These are phyloP conservation scores for Globisporangium irregulare DNA, from an alignment of 352 stramenopile species.

Conservation along the genomic window DNA sequence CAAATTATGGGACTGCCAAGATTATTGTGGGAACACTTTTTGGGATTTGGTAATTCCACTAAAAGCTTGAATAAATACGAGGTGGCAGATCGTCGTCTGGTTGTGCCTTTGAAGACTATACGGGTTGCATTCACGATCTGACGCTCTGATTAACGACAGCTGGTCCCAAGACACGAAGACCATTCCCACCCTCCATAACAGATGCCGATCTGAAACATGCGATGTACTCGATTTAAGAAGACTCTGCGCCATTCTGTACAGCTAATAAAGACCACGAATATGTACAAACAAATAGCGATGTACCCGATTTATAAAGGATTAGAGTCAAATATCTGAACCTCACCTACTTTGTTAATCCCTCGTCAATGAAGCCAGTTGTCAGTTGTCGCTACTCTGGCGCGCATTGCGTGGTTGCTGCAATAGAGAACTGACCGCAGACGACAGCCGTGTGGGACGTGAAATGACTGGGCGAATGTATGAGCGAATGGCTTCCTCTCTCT, in stretches of 20 bases:
- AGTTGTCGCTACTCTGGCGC: background rate
- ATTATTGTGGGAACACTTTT: too few relatives aligned
- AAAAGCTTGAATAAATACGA: too few relatives aligned
- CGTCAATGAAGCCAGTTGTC: constrained; percentile 1
- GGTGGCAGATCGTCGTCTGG: too few relatives aligned
- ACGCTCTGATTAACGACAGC: constrained; percentile 10
- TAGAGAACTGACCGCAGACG: background rate
- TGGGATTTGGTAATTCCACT: too few relatives aligned
- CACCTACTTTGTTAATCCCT: background rate
- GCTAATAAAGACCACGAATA: too few relatives aligned
- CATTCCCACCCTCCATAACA: background rate
- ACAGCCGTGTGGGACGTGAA: background rate
- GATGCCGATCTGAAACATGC: background rate
- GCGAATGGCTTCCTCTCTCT: background rate
- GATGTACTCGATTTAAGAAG: background rate
- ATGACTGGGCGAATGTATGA: background rate
- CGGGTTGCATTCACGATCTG: background rate
- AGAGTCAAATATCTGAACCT: background rate
- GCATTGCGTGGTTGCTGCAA: background rate
- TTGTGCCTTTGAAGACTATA: too few relatives aligned
- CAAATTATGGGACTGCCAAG: too few relatives aligned
- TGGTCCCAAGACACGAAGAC: background rate
- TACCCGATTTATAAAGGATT: background rate
- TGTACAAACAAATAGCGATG: too few relatives aligned
- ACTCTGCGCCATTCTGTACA: too few relatives aligned